Evolutionary conservation across 176 grass and related monocot species (phyloP).

Genomic region (Olyra latifolia): DNA sequence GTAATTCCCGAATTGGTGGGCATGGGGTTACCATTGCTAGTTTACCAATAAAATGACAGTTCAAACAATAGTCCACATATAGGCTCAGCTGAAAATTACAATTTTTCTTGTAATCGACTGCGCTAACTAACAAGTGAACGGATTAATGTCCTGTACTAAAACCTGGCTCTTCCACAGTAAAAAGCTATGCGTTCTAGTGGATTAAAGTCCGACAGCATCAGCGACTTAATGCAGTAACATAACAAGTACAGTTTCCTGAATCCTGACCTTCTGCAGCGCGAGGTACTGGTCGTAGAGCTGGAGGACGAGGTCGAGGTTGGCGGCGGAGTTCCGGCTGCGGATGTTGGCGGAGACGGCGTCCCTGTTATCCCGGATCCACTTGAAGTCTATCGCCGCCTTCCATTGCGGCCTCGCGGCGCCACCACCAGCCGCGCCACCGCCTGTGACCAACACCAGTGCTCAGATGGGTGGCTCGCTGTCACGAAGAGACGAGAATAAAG

Average conservation of each 20-base stretch:
- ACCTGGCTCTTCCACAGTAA: background rate
- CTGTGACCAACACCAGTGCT: conserved; percentile 11
- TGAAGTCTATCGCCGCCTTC: conserved; percentile 97
- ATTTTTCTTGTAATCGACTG: background rate
- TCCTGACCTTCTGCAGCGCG: conserved; percentile 81
- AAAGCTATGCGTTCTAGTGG: background rate
- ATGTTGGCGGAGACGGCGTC: conserved; percentile 69
- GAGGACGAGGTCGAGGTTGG: conserved; percentile 79
- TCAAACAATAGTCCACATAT: conserved; percentile 7
- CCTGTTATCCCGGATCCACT: conserved; percentile 94
- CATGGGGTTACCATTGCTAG: too few species aligned
- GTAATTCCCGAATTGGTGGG: too few species aligned
- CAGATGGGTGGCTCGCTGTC: background rate
- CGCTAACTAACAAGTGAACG: background rate
- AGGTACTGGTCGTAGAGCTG: conserved; percentile 83
- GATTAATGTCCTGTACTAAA: background rate
- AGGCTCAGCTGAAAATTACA: conserved; percentile 3
- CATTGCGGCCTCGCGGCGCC: conserved; percentile 61
- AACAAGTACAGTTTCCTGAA: background rate
- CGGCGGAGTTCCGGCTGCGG: conserved; percentile 55
- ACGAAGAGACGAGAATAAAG: background rate
- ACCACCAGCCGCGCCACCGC: conserved; percentile 1
- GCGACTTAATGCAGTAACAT: background rate
- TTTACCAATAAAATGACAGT: background rate
- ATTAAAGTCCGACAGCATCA: background rate